A percentile compares a stretch with the other conserved stretches of the same genome.
phyloP scores from a whole-genome alignment of 2,329 filamentous ascomycete genomes.

The Pestalotiopsis fici region DNA sequence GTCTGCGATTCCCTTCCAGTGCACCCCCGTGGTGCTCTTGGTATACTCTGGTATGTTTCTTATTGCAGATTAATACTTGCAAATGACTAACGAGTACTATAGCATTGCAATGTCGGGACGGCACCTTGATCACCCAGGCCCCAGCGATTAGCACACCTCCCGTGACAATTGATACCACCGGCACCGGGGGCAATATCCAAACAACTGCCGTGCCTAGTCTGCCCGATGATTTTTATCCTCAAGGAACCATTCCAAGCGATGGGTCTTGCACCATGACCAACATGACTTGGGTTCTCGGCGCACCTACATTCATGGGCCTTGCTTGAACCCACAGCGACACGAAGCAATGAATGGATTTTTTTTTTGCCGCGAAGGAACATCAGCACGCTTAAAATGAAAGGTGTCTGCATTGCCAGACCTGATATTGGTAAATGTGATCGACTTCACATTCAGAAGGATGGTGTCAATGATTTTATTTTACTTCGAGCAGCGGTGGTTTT shows the following conservation, averaged over 20 bases:
- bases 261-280: background rate
- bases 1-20: background rate
- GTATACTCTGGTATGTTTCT: background rate
- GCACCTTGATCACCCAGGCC: background rate
- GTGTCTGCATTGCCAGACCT: no score
- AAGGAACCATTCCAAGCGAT: background rate
- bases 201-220: background rate
- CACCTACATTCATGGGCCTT: background rate
- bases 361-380: background rate
- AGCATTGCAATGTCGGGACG: constrained; percentile 1
- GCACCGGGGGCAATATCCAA: background rate
- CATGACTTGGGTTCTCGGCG: background rate
- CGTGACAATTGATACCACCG: background rate
- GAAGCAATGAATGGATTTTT: background rate
- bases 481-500: no score
- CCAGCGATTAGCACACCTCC: background rate
- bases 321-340: background rate
- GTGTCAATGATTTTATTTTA: no score
- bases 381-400: no score
- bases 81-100: background rate
- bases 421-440: no score
- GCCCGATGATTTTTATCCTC: background rate
- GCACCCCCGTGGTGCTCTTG: background rate
- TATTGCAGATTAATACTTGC: background rate
- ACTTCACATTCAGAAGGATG: no score